Evolutionary conservation across 202 grass and related monocot genomes (phyloP), one percentile per base, ranked within the genome.

Genomic region (Brachypodium distachyon): DNA sequence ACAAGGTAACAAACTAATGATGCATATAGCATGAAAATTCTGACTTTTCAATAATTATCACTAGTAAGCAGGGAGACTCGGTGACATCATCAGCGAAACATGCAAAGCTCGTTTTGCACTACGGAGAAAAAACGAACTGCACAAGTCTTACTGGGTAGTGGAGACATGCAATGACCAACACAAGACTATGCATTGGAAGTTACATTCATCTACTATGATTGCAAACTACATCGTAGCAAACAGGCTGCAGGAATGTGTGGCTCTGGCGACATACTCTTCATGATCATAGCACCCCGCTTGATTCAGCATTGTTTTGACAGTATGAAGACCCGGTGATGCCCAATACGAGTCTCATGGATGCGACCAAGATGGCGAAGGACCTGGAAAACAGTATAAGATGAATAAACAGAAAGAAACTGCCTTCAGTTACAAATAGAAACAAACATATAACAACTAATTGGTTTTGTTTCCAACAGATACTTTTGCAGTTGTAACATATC

Each of bases 301-400:
- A 57, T 71, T 84, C 57, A 88, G 33, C 63, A 67, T 59, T 86
- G 82, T 61, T 92, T 69, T 31, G 69, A 53, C 9, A 97, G 84
- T 72, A 83, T 88, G 12, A 97, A 77, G 48, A 97, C 94, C 36
- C 91, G 88, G 52, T 97, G 79, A 53, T 67, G 81, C 23, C 94
- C 87, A 25, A 97, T 72, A 70, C 91, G 74, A 46, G 73, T 71
- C 87, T 97, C 94, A 31, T 90, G 88, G 76, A 93, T 79, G 55
- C 91, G 89, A 1, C 94, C 88, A 73, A 97, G 88, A 87, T 97
- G 94, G 14, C 94, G 86, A 70, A 97, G 91, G 49, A 94, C 88
- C 94, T 97, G 76, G 28, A 83, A 25, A 44, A 31, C n/a, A 88
- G 32, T 81, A 48, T 73, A 17, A 58, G 29, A 72, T 58, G 13